phyloP scores from a whole-genome alignment of 768 basidiomycete species.

The Lentinus tigrinus region DNA sequence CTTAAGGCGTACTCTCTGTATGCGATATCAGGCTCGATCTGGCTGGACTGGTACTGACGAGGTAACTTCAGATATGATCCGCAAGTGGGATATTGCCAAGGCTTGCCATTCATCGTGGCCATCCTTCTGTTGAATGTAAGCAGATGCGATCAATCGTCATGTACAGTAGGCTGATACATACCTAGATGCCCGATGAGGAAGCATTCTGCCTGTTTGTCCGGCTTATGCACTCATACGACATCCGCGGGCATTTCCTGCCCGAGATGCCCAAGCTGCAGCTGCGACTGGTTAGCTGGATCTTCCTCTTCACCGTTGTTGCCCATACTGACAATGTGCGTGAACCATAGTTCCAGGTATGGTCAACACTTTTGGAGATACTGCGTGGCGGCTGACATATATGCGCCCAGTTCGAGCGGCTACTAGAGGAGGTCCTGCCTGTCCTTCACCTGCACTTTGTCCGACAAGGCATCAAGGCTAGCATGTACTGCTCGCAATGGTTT shows the following conservation, averaged over 20 bases:
- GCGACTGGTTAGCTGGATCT: conserved; percentile 60
- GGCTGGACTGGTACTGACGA: background rate
- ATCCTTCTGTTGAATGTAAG: conserved; percentile 85
- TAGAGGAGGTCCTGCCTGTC: conserved; percentile 91
- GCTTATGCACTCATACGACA: conserved; percentile 94
- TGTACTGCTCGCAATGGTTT: conserved; percentile 99
- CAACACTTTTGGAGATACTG: background rate
- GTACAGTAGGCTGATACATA: background rate
- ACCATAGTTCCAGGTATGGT: conserved; percentile 56
- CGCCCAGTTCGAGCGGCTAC: conserved; percentile 82
- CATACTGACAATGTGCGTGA: background rate
- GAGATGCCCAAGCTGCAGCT: conserved; percentile 98
- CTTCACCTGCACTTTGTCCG: conserved; percentile 91
- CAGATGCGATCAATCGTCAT: conserved; percentile 21
- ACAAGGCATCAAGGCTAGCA: conserved; percentile 94
- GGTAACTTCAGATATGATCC: conserved; percentile 65
- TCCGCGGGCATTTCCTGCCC: conserved; percentile 95
- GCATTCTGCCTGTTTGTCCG: conserved; percentile 94
- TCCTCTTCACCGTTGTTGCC: no score
- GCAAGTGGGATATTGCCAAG: conserved; percentile 97
- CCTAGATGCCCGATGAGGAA: conserved; percentile 98
- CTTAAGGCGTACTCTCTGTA: conserved; percentile 95
- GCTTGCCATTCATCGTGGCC: conserved; percentile 93
- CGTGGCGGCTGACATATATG: conserved; percentile 1
- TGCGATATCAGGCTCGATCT: conserved; percentile 26